Evolutionary conservation across 306 rosid species (phyloP), one percentile per base, ranked within the genome.

Genomic region (Vicia faba): DNA sequence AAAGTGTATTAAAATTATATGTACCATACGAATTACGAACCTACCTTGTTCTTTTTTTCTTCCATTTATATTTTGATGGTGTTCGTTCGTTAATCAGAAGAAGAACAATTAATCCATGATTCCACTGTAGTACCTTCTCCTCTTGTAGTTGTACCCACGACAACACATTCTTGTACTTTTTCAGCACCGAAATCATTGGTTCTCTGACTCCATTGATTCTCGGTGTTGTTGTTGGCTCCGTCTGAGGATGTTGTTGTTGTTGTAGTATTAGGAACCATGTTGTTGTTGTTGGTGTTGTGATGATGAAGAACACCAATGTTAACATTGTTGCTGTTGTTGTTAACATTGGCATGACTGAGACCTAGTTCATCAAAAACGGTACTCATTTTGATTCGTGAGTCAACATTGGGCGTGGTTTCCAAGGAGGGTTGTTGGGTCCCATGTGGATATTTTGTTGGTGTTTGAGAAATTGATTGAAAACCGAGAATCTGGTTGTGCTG

Each of bases 31-130:
- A 49, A 72, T 13, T 10, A 33, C 11, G 9, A 25, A 5, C 31
- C 55, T 69, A 14, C 5, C 26, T 12, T 64, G 38, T 31, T 31
- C 60, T 56, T 14, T 44, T 61, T 72, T 14, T 44, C 51, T 72
- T 53, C 14, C 60, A 45, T 40, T 50, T 12, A 41, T 43, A 43
- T 11, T 48, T 51, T 50, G 53, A 46, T 7, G 25, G 11, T 48
- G 50, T 15, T 18, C 2, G 11, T 45, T 50, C 11, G 31, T 70
- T 77, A 88, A 76, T 93, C 96, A 20, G 99, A 88, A 56, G 99
- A 88, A 51, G 99, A 93, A 82, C 95, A 90, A 85, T 79, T 82
- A 68, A 95, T 90, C 96, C 97, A 90, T 28, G 99, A 82, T 81
- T 95, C 96, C 72, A 88, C 82, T 83, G 87, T 95, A 25, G 28